phyloP scores from a whole-genome alignment of 345 rosid genomes.

The Sisymbrium irio region DNA sequence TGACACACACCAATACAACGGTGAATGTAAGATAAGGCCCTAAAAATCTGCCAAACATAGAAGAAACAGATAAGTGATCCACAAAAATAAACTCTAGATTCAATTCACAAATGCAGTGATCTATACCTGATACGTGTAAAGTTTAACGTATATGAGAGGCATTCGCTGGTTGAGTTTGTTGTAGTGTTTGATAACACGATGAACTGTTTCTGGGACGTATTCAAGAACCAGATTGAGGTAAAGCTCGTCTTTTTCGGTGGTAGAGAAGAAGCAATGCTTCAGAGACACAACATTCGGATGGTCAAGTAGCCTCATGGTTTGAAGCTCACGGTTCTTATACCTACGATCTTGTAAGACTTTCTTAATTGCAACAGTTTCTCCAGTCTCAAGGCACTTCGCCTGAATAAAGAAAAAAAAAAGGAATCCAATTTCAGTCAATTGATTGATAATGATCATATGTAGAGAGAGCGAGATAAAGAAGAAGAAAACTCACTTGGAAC shows the following conservation, averaged over 20 bases:
- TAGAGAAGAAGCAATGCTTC: slow-evolving; percentile 97
- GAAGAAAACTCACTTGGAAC: slow-evolving; percentile 62
- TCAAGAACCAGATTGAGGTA: slow-evolving; percentile 96
- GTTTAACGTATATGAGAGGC: slow-evolving; percentile 91
- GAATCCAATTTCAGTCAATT: not conserved
- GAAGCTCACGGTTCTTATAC: slow-evolving; percentile 97
- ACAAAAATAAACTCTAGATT: not conserved
- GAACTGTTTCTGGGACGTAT: slow-evolving; percentile 92
- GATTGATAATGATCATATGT: not conserved
- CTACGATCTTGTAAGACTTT: slow-evolving; percentile 96
- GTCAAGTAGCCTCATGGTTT: slow-evolving; percentile 97
- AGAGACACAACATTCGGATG: slow-evolving; percentile 86
- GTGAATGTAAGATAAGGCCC: slow-evolving; percentile 91
- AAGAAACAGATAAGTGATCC: not conserved
- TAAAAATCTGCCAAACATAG: slow-evolving; percentile 67
- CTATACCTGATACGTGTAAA: slow-evolving; percentile 84
- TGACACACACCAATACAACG: slow-evolving; percentile 85
- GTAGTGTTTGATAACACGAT: slow-evolving; percentile 89
- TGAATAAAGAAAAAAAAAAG: slow-evolving; percentile 28
- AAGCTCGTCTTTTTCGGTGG: slow-evolving; percentile 92
- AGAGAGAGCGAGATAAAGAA: not conserved
- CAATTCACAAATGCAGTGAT: not conserved
- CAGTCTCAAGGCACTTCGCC: slow-evolving; percentile 97
- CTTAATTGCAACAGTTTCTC: slow-evolving; percentile 96
- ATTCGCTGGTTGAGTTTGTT: slow-evolving; percentile 85